A percentile compares a stretch with the other conserved stretches of the same genome.
Conservation (phyloP, 371 early-diverging fungal genomes). For the Mortierella sp. region DNA sequence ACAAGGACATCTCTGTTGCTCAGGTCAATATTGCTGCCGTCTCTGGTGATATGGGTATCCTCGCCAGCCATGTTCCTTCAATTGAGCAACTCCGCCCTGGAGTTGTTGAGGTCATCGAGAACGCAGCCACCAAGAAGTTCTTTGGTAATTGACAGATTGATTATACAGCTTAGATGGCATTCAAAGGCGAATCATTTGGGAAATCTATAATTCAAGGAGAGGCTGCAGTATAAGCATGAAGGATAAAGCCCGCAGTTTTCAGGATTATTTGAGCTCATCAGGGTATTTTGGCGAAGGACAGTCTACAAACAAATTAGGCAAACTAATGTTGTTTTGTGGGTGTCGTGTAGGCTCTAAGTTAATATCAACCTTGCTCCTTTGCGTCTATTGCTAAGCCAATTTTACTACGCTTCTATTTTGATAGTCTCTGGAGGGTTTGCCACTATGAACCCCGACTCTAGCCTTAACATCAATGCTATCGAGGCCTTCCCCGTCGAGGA, state of each 20-base stretch:
- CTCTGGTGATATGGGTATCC: conserved; percentile 98
- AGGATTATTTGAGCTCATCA: too few species aligned
- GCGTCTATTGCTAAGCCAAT: background rate
- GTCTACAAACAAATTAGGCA: too few species aligned
- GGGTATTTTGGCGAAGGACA: too few species aligned
- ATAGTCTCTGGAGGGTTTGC: conserved; percentile 97
- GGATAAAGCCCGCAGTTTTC: too few species aligned
- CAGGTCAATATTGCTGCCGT: conserved; percentile 96
- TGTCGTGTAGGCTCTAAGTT: background rate
- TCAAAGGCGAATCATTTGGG: background rate
- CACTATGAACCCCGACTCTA: conserved; percentile 95
- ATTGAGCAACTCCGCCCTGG: conserved; percentile 98
- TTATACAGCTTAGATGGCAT: too few species aligned
- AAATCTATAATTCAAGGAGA: background rate
- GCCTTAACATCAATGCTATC: conserved; percentile 96
- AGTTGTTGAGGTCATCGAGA: conserved; percentile 86
- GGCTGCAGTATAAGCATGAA: background rate
- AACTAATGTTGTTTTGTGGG: background rate
- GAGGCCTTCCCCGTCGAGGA: conserved; percentile 95
- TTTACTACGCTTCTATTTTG: background rate
- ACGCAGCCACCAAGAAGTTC: conserved; percentile 87
- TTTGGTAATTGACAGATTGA: conserved; percentile 87
- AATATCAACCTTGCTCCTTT: background rate
- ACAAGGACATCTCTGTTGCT: conserved; percentile 83
- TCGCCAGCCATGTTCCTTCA: conserved; percentile 97